phyloP scores from a whole-genome alignment of 2,329 filamentous ascomycete species.

The Trichoderma afroharzianum region DNA sequence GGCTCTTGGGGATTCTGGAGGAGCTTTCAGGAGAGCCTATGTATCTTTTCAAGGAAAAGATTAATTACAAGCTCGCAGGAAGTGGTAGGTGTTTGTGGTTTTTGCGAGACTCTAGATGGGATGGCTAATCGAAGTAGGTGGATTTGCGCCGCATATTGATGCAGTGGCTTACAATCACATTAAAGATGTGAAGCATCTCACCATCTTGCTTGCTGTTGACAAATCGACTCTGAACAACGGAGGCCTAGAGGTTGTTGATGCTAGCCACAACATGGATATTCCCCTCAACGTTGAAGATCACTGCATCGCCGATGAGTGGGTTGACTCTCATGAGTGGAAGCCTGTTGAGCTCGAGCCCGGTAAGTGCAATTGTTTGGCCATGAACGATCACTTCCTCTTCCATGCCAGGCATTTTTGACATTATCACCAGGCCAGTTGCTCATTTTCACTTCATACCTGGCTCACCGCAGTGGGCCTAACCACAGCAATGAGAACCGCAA shows the following conservation, averaged over 20 bases:
- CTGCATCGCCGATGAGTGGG: background rate
- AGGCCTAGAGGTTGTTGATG: background rate
- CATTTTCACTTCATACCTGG: conserved; percentile 1
- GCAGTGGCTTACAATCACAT: conserved; percentile 1
- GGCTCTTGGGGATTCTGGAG: background rate
- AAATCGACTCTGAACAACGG: background rate
- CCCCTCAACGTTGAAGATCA: background rate
- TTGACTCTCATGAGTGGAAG: background rate
- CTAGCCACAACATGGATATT: background rate
- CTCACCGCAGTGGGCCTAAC: background rate
- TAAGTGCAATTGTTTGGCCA: background rate
- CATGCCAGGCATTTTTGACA: background rate
- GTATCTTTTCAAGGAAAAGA: background rate
- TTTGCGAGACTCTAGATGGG: too few species aligned
- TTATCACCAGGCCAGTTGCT: background rate
- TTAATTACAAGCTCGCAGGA: background rate
- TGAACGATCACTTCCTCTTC: too few species aligned
- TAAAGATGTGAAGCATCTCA: conserved; percentile 3
- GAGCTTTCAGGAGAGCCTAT: background rate
- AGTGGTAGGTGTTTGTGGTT: background rate
- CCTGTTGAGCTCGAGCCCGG: background rate
- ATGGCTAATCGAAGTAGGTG: background rate
- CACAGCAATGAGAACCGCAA: background rate
- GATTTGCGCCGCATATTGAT: conserved; percentile 1
- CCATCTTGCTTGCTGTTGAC: background rate